Evolutionary conservation across 768 basidiomycete species (phyloP).

Genomic region (Tylopilus sp.): DNA sequence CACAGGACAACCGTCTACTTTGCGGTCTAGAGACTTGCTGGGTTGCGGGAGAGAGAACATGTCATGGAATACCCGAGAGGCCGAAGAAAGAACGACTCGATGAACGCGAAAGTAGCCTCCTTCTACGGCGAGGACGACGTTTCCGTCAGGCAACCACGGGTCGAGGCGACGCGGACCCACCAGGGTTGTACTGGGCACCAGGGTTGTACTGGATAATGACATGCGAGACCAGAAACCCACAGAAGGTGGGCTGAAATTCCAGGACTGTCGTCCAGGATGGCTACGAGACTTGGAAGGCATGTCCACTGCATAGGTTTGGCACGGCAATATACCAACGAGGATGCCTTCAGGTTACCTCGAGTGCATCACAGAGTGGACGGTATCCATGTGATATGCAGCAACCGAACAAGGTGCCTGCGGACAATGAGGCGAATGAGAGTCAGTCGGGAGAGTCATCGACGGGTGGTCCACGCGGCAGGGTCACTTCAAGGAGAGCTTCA

Average conservation of each 20-base stretch:
- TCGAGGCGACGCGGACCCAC: slow-evolving; percentile 20
- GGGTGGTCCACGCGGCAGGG: too few species aligned
- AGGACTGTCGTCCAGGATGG: slow-evolving; percentile 10
- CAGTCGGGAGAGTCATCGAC: background rate
- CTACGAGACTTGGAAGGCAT: slow-evolving; percentile 14
- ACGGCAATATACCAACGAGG: slow-evolving; percentile 27
- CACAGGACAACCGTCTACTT: slow-evolving; percentile 24
- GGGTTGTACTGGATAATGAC: slow-evolving; percentile 14
- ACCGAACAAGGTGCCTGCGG: background rate
- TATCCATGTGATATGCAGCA: slow-evolving; percentile 11
- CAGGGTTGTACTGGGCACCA: slow-evolving; percentile 4
- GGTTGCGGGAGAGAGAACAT: slow-evolving; percentile 14
- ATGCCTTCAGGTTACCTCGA: slow-evolving; percentile 24
- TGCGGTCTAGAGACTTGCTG: slow-evolving; percentile 11
- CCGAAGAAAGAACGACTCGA: slow-evolving; percentile 19
- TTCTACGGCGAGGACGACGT: slow-evolving; percentile 22
- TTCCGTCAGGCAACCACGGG: slow-evolving; percentile 24
- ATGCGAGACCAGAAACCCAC: slow-evolving; percentile 18
- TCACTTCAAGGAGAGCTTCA: too few species aligned
- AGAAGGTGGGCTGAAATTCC: slow-evolving; percentile 11
- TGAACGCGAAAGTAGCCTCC: slow-evolving; percentile 22
- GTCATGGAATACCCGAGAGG: slow-evolving; percentile 19
- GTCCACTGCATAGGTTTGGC: slow-evolving; percentile 22
- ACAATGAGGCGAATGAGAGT: background rate
- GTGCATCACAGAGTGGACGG: slow-evolving; percentile 10